Percentiles rank a stretch among this genome's conserved stretches.
These are phyloP conservation scores for Syncephalis fuscata DNA, from an alignment of 371 early-diverging fungal genomes.

Conservation along the genomic window DNA sequence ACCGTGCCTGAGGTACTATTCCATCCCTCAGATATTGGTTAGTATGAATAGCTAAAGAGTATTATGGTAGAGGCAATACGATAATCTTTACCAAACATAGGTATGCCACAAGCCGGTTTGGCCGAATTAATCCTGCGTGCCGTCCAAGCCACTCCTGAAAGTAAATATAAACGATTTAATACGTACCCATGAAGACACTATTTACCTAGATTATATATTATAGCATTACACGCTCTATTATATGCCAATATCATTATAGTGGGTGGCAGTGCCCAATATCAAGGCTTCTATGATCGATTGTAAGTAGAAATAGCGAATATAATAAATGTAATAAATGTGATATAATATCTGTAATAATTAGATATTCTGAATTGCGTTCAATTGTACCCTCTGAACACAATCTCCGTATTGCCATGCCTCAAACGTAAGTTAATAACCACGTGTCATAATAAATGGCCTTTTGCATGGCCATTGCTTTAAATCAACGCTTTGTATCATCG, in stretches of 20 bases:
- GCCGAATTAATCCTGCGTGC: conserved; percentile 56
- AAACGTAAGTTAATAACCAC: conserved; percentile 40
- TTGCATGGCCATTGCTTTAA: no score
- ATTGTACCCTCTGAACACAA: conserved; percentile 41
- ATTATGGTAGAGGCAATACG: no score
- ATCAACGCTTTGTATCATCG: no score
- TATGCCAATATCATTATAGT: conserved; percentile 58
- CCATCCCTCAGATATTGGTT: conserved; percentile 66
- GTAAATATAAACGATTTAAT: no score
- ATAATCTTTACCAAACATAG: no score
- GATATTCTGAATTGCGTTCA: conserved; percentile 39
- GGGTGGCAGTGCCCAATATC: conserved; percentile 55
- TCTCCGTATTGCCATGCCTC: conserved; percentile 36
- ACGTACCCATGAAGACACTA: no score
- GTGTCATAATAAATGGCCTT: conserved; percentile 17
- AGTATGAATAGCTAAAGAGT: neutral
- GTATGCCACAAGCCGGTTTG: conserved; percentile 64
- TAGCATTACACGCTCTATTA: conserved; percentile 43
- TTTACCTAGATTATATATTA: no score
- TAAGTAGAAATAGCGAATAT: conserved; percentile 12
- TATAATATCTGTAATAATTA: conserved; percentile 8
- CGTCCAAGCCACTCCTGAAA: conserved; percentile 21
- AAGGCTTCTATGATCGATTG: conserved; percentile 52
- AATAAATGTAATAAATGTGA: no score
- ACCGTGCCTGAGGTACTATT: conserved; percentile 73